phyloP scores from a whole-genome alignment of 805 yeast genomes.

The Debaryomyces tyrocola region DNA sequence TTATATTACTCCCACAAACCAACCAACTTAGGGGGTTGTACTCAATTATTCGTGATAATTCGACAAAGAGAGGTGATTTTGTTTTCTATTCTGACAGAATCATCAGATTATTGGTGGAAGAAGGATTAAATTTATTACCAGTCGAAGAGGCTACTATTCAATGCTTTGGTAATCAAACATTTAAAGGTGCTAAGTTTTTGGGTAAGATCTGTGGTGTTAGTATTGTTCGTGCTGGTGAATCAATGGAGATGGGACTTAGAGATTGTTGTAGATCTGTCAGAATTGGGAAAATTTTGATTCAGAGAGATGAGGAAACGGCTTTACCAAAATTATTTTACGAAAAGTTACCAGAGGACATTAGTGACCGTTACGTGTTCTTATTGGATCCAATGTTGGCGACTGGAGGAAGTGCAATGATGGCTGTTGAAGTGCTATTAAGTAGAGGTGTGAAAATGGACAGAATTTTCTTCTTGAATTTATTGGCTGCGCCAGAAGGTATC shows the following conservation, averaged over 20 bases:
- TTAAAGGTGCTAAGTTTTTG: conserved; percentile 74
- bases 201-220: conserved; percentile 98
- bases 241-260: conserved; percentile 97
- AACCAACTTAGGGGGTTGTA: conserved; percentile 86
- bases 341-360: conserved; percentile 89
- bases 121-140: conserved; percentile 91
- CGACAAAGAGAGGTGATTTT: conserved; percentile 85
- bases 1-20: conserved; percentile 76
- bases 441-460: conserved; percentile 88
- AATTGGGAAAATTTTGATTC: conserved; percentile 94
- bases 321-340: conserved; percentile 88
- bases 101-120: conserved; percentile 90
- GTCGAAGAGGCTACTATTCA: conserved; percentile 65
- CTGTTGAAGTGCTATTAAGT: conserved; percentile 82
- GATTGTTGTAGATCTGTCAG: conserved; percentile 96
- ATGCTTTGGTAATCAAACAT: conserved; percentile 75
- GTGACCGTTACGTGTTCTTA: conserved; percentile 83
- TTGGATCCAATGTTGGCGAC: conserved; percentile 98
- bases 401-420: conserved; percentile 98
- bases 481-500: conserved; percentile 95
- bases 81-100: conserved; percentile 95
- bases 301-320: conserved; percentile 98
- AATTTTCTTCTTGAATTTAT: conserved; percentile 84
- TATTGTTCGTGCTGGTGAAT: conserved; percentile 97
- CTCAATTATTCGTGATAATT: conserved; percentile 83